Base-by-base conservation (phyloP, 345 rosid genomes). In the Acer negundo region DNA sequence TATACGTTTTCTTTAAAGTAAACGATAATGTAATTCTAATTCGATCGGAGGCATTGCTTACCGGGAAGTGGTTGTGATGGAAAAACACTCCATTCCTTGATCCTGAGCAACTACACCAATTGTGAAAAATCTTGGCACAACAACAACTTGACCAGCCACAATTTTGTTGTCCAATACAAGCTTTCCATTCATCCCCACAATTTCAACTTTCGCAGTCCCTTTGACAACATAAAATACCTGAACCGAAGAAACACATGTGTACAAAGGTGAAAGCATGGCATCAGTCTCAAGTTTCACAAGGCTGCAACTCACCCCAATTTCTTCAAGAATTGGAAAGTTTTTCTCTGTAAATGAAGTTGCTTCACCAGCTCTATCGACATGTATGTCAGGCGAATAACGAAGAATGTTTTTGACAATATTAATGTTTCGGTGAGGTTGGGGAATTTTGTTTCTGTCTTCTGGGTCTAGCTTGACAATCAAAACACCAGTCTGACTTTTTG, bases 151-250 rank as follows among this genome's bases (percentile, higher is more conserved):
- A 10, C 81, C 89, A 19, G 68, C 66, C 56, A 77, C 66, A 19
- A 80, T 62, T 26, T 62, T 23, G 6, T 44, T 24, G 62, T 82
- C 73, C 75, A 86, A 7, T 2, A 63, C 79, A 23, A 47, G 79
- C 28, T 78, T 73, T 16, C 87, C 85, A 35, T 70, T 31, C 1
- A 80, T 44, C 0, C 87, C 85, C 3, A 75, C 85, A 62, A 84
- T 74, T 35, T 84, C 74, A 0, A 78, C 85, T 28, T 0, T 87
- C 89, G 7, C 72, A 6, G 69, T 67, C n/a, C 89, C 85, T 47
- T 70, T 66, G 0, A 15, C 67, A 28, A 74, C 70, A 38, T 84
- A 80, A 35, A 74, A 15, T 9, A 80, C 6, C 20, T 58, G 74
- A 51, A 46, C 26, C 7, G 59, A 13, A n/a, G 78, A 42, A 56